Percentiles rank a stretch among this genome's conserved stretches.
phyloP scores from a whole-genome alignment of 768 basidiomycete genomes.

The Leucosporidium scottii region DNA sequence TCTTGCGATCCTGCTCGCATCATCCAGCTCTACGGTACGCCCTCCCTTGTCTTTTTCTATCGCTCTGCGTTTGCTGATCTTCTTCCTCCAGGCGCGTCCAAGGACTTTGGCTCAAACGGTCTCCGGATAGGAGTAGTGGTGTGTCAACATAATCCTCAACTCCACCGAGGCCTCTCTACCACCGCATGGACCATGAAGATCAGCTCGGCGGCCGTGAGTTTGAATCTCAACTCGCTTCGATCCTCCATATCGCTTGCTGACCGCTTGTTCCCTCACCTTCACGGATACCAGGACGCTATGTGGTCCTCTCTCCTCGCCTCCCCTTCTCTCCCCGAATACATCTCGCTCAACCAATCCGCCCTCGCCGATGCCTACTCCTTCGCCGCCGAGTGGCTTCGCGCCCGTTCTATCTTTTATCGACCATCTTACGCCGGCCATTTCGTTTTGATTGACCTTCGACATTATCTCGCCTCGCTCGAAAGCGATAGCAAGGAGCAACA shows the following conservation, averaged over 20 bases:
- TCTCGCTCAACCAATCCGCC: slow-evolving; percentile 27
- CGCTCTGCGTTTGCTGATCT: too few relatives aligned
- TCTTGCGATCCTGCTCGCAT: slow-evolving; percentile 33
- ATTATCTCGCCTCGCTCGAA: slow-evolving; percentile 10
- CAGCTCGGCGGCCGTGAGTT: slow-evolving; percentile 31
- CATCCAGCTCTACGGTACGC: slow-evolving; percentile 16
- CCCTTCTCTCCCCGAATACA: slow-evolving; percentile 27
- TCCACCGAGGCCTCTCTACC: neutral
- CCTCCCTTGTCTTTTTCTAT: too few relatives aligned
- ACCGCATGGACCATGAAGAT: slow-evolving; percentile 33
- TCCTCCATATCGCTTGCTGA: neutral
- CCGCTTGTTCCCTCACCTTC: neutral
- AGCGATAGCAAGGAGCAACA: too few relatives aligned
- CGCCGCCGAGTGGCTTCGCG: slow-evolving; percentile 25
- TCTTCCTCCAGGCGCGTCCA: neutral
- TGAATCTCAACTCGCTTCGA: neutral
- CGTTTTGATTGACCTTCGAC: slow-evolving; percentile 30
- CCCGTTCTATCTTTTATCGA: slow-evolving; percentile 27
- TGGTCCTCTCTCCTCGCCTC: slow-evolving; percentile 34
- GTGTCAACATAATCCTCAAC: neutral
- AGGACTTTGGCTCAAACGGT: neutral
- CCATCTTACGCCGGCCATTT: slow-evolving; percentile 33
- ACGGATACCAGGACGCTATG: slow-evolving; percentile 26
- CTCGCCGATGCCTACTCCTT: slow-evolving; percentile 22
- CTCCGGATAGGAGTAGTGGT: neutral